Percentiles rank a stretch among this genome's conserved stretches.
phyloP scores from a whole-genome alignment of 352 stramenopile species.

The Pythium vanterpoolii region DNA sequence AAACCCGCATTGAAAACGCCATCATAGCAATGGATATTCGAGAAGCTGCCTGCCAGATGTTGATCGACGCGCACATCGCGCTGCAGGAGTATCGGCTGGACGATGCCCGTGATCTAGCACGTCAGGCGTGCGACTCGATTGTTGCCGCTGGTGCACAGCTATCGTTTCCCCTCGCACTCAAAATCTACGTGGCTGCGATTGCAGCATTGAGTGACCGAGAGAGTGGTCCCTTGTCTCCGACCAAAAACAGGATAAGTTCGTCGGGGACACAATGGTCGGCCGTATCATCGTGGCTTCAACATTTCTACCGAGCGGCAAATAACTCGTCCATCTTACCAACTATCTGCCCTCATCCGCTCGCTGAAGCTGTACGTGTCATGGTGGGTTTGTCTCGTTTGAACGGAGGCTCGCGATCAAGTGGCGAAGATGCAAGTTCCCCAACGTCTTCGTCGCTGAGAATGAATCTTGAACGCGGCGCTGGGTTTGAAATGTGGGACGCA shows the following conservation, averaged over 20 bases:
- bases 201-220: constrained; percentile 21
- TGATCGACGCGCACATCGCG: constrained; percentile 7
- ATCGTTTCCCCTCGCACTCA: constrained; percentile 63
- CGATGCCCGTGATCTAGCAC: constrained; percentile 9
- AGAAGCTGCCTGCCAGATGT: constrained; percentile 1
- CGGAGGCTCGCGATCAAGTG: background rate
- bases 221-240: constrained; percentile 6
- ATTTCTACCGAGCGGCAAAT: constrained; percentile 72
- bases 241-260: constrained; percentile 10
- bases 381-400: background rate
- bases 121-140: constrained; percentile 26
- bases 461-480: constrained; percentile 1
- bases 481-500: constrained; percentile 19
- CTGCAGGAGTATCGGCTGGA: constrained; percentile 21
- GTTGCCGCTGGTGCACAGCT: constrained; percentile 37
- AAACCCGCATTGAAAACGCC: constrained; percentile 23
- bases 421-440: background rate
- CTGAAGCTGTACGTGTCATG: constrained; percentile 19
- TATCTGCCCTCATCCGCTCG: constrained; percentile 25
- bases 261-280: constrained; percentile 25
- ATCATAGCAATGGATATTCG: constrained; percentile 11
- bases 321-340: constrained; percentile 17
- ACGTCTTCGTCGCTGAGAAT: constrained; percentile 1
- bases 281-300: constrained; percentile 45
- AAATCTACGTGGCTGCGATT: constrained; percentile 46